phyloP scores from a whole-genome alignment of 176 grass and related monocot species.

The Secale cereale region DNA sequence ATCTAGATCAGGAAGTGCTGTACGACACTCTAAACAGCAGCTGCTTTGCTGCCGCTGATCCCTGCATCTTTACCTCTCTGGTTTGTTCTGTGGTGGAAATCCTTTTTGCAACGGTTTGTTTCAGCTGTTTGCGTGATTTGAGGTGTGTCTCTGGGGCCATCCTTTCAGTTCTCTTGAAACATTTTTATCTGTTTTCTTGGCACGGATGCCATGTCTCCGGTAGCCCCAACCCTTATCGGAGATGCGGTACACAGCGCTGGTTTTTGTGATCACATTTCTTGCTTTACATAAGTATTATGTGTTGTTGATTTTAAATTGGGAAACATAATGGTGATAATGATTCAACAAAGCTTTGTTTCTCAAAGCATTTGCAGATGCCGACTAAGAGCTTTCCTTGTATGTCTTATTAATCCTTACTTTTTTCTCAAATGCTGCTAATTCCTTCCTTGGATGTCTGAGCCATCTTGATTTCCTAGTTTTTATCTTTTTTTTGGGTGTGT shows the following conservation, averaged over 20 bases:
- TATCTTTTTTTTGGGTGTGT: background rate
- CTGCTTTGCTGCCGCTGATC: background rate
- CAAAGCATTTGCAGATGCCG: slow-evolving; percentile 52
- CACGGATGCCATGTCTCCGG: no score
- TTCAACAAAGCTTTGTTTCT: slow-evolving; percentile 48
- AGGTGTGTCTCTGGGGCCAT: background rate
- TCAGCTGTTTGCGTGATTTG: background rate
- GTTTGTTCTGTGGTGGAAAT: background rate
- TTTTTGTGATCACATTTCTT: background rate
- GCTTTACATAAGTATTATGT: background rate
- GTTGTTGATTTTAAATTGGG: background rate
- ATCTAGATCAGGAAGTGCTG: no score
- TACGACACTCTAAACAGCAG: background rate
- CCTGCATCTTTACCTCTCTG: background rate
- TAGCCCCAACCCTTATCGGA: no score
- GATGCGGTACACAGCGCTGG: background rate
- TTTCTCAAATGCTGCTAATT: slow-evolving; percentile 41
- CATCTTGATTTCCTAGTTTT: background rate
- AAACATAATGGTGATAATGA: background rate
- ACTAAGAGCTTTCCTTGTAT: slow-evolving; percentile 54
- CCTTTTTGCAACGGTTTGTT: background rate
- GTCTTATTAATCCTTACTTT: no score
- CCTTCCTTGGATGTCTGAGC: slow-evolving; percentile 54
- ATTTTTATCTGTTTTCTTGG: no score
- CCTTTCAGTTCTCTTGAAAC: no score